phyloP scores from a whole-genome alignment of 2,329 filamentous ascomycete species.

The Aphanoascus verrucosus region DNA sequence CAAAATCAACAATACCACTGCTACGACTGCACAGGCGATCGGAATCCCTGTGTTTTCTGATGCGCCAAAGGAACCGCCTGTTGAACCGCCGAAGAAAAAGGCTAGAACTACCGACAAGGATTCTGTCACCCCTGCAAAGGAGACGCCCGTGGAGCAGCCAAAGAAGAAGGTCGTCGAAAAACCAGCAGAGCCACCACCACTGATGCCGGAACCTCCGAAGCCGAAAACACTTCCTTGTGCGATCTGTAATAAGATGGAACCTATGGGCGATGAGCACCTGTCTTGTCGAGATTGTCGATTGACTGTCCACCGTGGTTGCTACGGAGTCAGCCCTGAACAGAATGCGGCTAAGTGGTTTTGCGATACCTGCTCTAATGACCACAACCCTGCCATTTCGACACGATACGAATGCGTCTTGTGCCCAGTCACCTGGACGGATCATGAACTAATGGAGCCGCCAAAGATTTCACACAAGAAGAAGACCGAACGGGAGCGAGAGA shows the following conservation, averaged over 20 bases:
- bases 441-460: constrained; percentile 73
- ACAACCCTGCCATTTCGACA: constrained; percentile 83
- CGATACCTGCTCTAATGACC: constrained; percentile 92
- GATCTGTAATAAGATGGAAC: constrained; percentile 66
- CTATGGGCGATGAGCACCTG: constrained; percentile 59
- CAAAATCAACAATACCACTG: constrained; percentile 34
- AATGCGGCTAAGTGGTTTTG: constrained; percentile 76
- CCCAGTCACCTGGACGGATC: constrained; percentile 67
- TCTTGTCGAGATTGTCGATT: constrained; percentile 80
- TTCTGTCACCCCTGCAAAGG: constrained; percentile 38
- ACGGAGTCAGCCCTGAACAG: constrained; percentile 66
- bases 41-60: constrained; percentile 31
- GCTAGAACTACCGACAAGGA: constrained; percentile 43
- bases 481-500: constrained; percentile 79
- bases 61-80: constrained; percentile 21
- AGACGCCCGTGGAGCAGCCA: constrained; percentile 38
- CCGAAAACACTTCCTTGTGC: constrained; percentile 72
- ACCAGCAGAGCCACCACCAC: constrained; percentile 44
- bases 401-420: constrained; percentile 90
- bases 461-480: constrained; percentile 79
- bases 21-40: constrained; percentile 35
- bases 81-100: constrained; percentile 52
- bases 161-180: constrained; percentile 53
- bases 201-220: constrained; percentile 68
- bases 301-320: constrained; percentile 84